phyloP scores from a whole-genome alignment of 805 yeast species.

The Zygotorulaspora florentina region DNA sequence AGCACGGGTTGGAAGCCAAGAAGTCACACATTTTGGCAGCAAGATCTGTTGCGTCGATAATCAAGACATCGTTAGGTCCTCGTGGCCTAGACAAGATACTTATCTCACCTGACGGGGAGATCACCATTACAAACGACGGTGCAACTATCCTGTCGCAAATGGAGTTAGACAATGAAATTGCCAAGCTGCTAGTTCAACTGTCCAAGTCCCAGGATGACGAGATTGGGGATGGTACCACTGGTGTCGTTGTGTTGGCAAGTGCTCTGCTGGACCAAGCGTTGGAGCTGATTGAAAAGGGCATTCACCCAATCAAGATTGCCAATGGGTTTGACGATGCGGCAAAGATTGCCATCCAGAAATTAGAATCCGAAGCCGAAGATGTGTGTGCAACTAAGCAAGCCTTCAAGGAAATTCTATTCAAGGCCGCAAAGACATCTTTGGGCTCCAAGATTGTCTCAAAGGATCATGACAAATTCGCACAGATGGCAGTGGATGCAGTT shows the following conservation, averaged over 20 bases:
- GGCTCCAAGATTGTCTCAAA: conserved; percentile 96
- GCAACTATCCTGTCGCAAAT: conserved; percentile 94
- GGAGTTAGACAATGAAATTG: conserved; percentile 95
- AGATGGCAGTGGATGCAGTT: conserved; percentile 96
- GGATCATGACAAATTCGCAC: conserved; percentile 87
- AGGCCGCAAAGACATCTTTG: conserved; percentile 90
- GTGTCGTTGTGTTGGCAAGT: conserved; percentile 95
- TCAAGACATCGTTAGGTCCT: conserved; percentile 93
- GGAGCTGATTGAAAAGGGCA: conserved; percentile 92
- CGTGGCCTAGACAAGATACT: conserved; percentile 97
- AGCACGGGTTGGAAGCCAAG: conserved; percentile 74
- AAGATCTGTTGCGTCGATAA: conserved; percentile 86
- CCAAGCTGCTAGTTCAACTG: conserved; percentile 88
- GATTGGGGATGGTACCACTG: conserved; percentile 98
- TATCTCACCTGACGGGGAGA: conserved; percentile 94
- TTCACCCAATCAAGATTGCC: conserved; percentile 94
- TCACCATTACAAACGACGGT: conserved; percentile 97
- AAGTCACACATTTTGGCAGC: conserved; percentile 92
- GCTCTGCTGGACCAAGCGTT: conserved; percentile 91
- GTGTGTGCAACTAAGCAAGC: conserved; percentile 37
- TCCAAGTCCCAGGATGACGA: conserved; percentile 96
- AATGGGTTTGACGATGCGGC: conserved; percentile 98
- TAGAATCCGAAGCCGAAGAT: conserved; percentile 72
- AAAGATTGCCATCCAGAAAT: conserved; percentile 74
- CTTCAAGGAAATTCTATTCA: conserved; percentile 54